Evolutionary conservation across 495 filamentous ascomycete genomes (phyloP), one percentile per base, ranked within the genome.

Genomic region (Mytilinidion resinicola): DNA sequence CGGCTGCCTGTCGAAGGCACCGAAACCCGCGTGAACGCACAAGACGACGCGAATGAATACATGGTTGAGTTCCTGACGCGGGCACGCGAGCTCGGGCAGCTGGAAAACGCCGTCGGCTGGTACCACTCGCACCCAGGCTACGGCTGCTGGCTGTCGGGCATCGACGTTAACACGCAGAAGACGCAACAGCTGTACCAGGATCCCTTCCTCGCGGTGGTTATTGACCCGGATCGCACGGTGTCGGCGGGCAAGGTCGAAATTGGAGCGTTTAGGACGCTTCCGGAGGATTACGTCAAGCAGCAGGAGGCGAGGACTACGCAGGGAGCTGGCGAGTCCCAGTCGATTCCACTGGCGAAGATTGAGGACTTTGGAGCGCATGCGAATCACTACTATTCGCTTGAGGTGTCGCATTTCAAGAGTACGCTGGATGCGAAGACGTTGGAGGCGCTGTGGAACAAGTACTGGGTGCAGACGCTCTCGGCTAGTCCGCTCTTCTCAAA

Each of bases 401-500:
- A 93, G 51, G 88, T 97, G 9, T 88, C 88, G 34, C 88, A 93
- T 74, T 99, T 90, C 78, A 96, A 96, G 78, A 90, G 85, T 55
- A 85, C 86, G 4, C 85, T 99, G 34, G 95, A 99, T 70, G 78
- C 82, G 1, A 83, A 88, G 60, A 77, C 97, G 33, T 76, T 99
- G 6, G 90, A 91, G 61, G 79, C 89, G 43, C 78, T 99, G 52
- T 99, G 95, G 95, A 96, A 96, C 72, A 99, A 99, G 70, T 99
- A 99, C 75, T 99, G 95, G 95, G 92, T 97, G 21, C 85, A 90
- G 57, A 99, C 95, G 21, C 81, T 99, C n/a, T 91, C 89, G n/a
- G 89, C 96, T 69, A 91, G 82, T 63, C 92, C 95, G 44, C 80
- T 97, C 9, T 86, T 96, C 61, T 88, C 90, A 43, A 96, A 96